phyloP scores from a whole-genome alignment of 2,329 filamentous ascomycete species.

The Paracoccidioides lutzii region DNA sequence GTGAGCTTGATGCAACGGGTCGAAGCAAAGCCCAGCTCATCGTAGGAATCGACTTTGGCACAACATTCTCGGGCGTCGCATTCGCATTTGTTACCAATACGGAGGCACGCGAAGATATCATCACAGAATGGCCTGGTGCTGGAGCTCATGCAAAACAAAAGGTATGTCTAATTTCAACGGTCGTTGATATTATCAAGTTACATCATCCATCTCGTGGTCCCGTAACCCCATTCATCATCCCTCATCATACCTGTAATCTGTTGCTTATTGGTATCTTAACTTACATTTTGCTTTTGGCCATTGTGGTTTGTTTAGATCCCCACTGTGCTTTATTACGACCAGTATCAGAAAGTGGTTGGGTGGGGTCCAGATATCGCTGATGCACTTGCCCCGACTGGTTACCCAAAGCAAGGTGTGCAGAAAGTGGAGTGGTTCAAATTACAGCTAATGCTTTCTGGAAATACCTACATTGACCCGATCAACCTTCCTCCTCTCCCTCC shows the following conservation, averaged over 20 bases:
- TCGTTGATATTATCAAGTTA: background rate
- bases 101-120: constrained; percentile 95
- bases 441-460: constrained; percentile 95
- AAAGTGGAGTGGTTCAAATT: constrained; percentile 99
- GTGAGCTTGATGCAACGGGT: constrained; percentile 74
- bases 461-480: constrained; percentile 98
- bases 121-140: constrained; percentile 96
- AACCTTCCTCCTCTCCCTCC: constrained; percentile 94
- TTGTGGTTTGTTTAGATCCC: constrained; percentile 61
- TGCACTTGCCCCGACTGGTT: constrained; percentile 88
- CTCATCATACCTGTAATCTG: background rate
- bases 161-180: constrained; percentile 38
- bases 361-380: constrained; percentile 98
- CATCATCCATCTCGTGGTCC: background rate
- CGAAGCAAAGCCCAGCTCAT: constrained; percentile 94
- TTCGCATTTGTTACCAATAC: constrained; percentile 92
- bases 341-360: constrained; percentile 98
- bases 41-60: constrained; percentile 97
- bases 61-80: constrained; percentile 93
- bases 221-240: background rate
- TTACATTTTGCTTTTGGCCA: background rate
- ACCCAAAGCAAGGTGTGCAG: constrained; percentile 93
- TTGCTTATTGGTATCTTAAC: background rate
- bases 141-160: constrained; percentile 98
- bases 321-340: constrained; percentile 98